These are phyloP conservation scores for Chenopodium suecicum DNA, from an alignment of 148 eudicot genomes.

Conservation along the genomic window DNA sequence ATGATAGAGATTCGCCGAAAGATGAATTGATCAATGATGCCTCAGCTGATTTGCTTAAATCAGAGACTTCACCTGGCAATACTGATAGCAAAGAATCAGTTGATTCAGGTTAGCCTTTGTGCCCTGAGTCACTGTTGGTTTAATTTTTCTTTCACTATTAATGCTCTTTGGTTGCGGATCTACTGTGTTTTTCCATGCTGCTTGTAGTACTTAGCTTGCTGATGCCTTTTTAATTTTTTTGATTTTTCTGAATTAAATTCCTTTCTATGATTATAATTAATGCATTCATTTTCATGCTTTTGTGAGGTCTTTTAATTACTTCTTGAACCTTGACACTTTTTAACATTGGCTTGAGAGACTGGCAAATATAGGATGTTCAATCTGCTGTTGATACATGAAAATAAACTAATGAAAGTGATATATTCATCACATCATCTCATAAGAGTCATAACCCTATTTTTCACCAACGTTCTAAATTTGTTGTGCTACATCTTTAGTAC, in stretches of 20 bases:
- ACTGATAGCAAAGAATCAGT: conserved; percentile 21
- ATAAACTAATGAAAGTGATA: neutral
- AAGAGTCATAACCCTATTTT: neutral
- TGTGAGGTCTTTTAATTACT: neutral
- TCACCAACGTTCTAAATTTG: neutral
- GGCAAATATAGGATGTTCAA: neutral
- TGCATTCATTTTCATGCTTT: neutral
- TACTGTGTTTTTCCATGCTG: neutral
- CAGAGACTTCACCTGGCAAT: neutral
- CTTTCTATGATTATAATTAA: neutral
- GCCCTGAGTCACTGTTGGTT: neutral
- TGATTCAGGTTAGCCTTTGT: conserved; percentile 33
- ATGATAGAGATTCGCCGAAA: conserved; percentile 1
- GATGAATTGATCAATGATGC: neutral
- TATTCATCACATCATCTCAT: neutral
- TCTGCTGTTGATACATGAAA: neutral
- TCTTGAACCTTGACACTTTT: neutral
- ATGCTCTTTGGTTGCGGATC: conserved; percentile 3
- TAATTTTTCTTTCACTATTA: neutral
- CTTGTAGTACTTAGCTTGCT: neutral
- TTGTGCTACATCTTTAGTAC: neutral
- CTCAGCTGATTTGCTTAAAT: conserved; percentile 5
- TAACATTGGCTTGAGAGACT: neutral
- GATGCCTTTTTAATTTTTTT: too few relatives aligned
- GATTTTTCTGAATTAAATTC: neutral